phyloP scores from a whole-genome alignment of 345 rosid genomes.

The Salix viminalis region DNA sequence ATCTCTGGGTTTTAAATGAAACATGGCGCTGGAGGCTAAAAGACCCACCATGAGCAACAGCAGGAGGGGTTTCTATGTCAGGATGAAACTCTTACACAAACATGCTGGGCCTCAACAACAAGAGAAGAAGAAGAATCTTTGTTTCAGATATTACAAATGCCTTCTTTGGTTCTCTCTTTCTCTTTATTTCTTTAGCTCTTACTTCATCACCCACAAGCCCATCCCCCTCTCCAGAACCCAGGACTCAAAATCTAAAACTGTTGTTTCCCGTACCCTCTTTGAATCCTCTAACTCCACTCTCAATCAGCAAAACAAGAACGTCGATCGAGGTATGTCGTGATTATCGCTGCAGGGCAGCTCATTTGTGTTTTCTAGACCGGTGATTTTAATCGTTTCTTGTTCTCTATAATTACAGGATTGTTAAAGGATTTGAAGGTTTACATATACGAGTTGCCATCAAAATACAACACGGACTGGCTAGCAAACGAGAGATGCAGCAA shows the following conservation, averaged over 20 bases:
- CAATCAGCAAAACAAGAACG: slow-evolving; percentile 21
- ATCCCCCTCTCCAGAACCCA: slow-evolving; percentile 39
- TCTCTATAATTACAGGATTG: slow-evolving; percentile 21
- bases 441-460: slow-evolving; percentile 70
- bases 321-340: slow-evolving; percentile 30
- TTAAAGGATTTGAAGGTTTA: slow-evolving; percentile 68
- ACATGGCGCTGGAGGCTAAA: slow-evolving; percentile 37
- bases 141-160: slow-evolving; percentile 70
- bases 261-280: slow-evolving; percentile 59
- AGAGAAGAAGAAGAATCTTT: slow-evolving; percentile 40
- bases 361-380: too few species aligned
- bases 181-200: slow-evolving; percentile 71
- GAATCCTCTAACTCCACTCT: slow-evolving; percentile 46
- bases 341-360: not conserved
- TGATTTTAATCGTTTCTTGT: not conserved
- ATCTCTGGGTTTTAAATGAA: slow-evolving; percentile 29
- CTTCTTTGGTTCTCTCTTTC: slow-evolving; percentile 66
- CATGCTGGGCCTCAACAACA: slow-evolving; percentile 23
- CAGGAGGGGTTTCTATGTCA: slow-evolving; percentile 39
- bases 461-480: slow-evolving; percentile 77
- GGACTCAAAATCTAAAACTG: slow-evolving; percentile 37
- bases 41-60: slow-evolving; percentile 32
- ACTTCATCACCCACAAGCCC: slow-evolving; percentile 51
- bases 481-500: slow-evolving; percentile 69
- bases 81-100: slow-evolving; percentile 45